Evolutionary conservation across 306 rosid species (phyloP).

Genomic region (Alnus rubra): DNA sequence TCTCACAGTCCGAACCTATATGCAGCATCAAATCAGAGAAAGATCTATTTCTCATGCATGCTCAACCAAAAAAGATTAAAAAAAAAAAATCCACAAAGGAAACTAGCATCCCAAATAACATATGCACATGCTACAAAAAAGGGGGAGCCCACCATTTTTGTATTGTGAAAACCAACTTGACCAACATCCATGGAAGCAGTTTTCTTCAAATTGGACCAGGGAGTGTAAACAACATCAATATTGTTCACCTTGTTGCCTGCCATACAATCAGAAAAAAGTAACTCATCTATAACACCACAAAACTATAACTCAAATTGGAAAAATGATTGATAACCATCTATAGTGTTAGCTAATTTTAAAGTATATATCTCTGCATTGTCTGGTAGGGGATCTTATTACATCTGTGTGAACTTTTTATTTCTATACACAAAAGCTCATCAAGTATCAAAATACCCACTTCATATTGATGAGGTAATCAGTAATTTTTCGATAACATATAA

Average conservation of each 20-base stretch:
- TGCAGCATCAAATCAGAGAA: conserved; percentile 26
- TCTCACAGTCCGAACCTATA: conserved; percentile 83
- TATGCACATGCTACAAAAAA: conserved; percentile 3
- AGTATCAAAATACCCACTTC: background rate
- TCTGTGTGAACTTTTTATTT: background rate
- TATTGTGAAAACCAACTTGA: conserved; percentile 89
- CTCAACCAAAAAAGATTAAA: conserved; percentile 10
- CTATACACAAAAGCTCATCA: background rate
- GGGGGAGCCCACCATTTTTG: conserved; percentile 63
- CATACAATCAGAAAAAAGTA: conserved; percentile 15
- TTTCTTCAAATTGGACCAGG: conserved; percentile 98
- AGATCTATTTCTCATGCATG: conserved; percentile 19
- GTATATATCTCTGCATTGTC: background rate
- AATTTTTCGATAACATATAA: background rate
- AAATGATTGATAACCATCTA: background rate
- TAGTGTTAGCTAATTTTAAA: background rate
- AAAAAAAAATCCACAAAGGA: background rate
- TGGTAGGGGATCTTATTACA: background rate
- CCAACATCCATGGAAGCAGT: conserved; percentile 98
- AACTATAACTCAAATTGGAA: background rate
- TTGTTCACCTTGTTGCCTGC: conserved; percentile 95
- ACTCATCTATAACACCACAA: conserved; percentile 13
- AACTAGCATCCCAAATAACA: conserved; percentile 9
- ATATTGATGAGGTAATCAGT: background rate
- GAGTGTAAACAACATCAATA: conserved; percentile 92